Percentiles rank a stretch among this genome's conserved stretches.
Evolutionary conservation across 2,329 filamentous ascomycete species (phyloP).

Genomic region (Colletotrichum gloeosporioides): DNA sequence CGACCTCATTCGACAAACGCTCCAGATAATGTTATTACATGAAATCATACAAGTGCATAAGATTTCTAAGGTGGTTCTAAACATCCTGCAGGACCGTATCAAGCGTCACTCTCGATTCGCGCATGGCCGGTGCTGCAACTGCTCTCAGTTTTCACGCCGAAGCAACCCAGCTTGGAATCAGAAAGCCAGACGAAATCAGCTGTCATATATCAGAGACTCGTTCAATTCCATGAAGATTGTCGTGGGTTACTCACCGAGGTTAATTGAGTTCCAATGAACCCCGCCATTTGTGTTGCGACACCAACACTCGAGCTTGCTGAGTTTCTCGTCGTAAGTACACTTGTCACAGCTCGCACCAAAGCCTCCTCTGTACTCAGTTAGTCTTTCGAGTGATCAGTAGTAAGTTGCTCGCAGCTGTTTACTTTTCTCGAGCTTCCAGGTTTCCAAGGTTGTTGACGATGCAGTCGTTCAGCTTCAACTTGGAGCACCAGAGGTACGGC

Average conservation of each 20-base stretch:
- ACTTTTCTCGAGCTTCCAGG: not conserved
- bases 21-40: not conserved
- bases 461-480: not conserved
- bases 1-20: not conserved
- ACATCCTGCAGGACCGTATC: not conserved
- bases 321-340: not conserved
- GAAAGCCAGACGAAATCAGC: not conserved
- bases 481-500: not conserved
- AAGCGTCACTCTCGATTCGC: not conserved
- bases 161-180: not conserved
- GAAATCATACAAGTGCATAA: no score
- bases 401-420: accelerated
- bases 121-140: not conserved
- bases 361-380: not conserved
- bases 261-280: not conserved
- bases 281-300: not conserved
- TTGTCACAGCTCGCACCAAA: not conserved
- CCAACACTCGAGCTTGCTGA: not conserved
- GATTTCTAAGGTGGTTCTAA: not conserved
- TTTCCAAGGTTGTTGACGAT: not conserved
- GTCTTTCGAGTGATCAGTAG: accelerated
- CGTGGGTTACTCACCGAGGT: not conserved
- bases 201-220: not conserved
- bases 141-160: not conserved
- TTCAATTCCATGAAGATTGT: not conserved